Evolutionary conservation across 2,329 filamentous ascomycete genomes (phyloP).

Genomic region (Colletotrichum brevisporum): DNA sequence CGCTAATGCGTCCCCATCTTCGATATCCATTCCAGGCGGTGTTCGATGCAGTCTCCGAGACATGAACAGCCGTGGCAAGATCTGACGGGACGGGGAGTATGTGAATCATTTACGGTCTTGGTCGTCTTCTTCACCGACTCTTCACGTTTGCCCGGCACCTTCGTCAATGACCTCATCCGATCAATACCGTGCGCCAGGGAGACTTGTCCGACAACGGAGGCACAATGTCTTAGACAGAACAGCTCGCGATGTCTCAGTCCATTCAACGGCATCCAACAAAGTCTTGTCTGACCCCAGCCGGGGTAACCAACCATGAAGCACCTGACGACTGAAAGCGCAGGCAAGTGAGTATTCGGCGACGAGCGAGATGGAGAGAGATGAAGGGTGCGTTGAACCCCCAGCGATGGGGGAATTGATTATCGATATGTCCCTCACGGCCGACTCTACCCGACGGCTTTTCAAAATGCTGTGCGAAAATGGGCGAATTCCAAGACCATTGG

Average conservation of each 20-base stretch:
- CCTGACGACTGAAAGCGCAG: constrained; percentile 7
- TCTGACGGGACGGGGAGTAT: constrained; percentile 13
- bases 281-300: constrained; percentile 25
- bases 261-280: constrained; percentile 33
- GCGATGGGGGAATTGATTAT: constrained; percentile 22
- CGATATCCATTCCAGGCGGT: constrained; percentile 36
- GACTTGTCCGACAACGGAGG: constrained; percentile 21
- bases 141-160: constrained; percentile 35
- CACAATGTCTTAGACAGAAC: constrained; percentile 24
- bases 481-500: constrained; percentile 33
- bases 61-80: constrained; percentile 34
- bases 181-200: constrained; percentile 13
- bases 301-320: constrained; percentile 17
- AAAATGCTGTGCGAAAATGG: constrained; percentile 8
- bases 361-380: constrained; percentile 8
- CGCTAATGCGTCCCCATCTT: constrained; percentile 39
- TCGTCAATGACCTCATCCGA: constrained; percentile 37
- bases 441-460: constrained; percentile 33
- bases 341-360: constrained; percentile 2
- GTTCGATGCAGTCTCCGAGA: constrained; percentile 40
- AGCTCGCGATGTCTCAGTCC: constrained; percentile 17
- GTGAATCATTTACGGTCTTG: constrained; percentile 27
- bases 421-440: constrained; percentile 26
- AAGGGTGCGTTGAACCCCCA: constrained; percentile 8
- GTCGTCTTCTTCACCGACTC: constrained; percentile 42